These are phyloP conservation scores for Chytriomyces hyalinus DNA, from an alignment of 192 early-diverging fungal genomes.

Conservation along the genomic window DNA sequence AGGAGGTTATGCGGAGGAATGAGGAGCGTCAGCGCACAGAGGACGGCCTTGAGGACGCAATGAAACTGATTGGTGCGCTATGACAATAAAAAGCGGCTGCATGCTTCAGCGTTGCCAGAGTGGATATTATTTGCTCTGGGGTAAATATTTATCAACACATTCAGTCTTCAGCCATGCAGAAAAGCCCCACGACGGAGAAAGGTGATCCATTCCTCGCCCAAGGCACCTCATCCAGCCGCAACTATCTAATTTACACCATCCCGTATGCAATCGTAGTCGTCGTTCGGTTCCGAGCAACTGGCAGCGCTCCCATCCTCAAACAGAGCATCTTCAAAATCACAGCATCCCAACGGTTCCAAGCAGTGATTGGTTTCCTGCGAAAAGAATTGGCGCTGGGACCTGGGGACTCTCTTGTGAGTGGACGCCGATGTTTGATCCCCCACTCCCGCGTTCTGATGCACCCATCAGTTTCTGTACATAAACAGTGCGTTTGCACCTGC, in stretches of 20 bases:
- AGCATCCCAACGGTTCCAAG: constrained; percentile 80
- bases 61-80: constrained; percentile 12
- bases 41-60: constrained; percentile 20
- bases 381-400: constrained; percentile 80
- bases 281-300: constrained; percentile 82
- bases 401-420: constrained; percentile 58
- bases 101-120: background rate
- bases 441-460: background rate
- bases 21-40: background rate
- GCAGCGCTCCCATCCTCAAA: constrained; percentile 90
- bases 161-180: background rate
- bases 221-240: background rate
- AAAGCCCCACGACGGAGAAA: constrained; percentile 12
- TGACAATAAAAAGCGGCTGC: background rate
- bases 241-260: background rate
- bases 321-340: constrained; percentile 85
- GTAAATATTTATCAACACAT: too few species aligned
- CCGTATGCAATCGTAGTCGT: constrained; percentile 62
- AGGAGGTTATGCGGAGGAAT: background rate
- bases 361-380: constrained; percentile 82
- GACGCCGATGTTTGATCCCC: background rate
- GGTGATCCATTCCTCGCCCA: background rate
- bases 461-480: constrained; percentile 82
- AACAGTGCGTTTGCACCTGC: constrained; percentile 94
- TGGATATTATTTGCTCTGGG: too few species aligned